These are phyloP conservation scores for Leccinellum rugosiceps DNA, from an alignment of 768 basidiomycete genomes.

Conservation along the genomic window DNA sequence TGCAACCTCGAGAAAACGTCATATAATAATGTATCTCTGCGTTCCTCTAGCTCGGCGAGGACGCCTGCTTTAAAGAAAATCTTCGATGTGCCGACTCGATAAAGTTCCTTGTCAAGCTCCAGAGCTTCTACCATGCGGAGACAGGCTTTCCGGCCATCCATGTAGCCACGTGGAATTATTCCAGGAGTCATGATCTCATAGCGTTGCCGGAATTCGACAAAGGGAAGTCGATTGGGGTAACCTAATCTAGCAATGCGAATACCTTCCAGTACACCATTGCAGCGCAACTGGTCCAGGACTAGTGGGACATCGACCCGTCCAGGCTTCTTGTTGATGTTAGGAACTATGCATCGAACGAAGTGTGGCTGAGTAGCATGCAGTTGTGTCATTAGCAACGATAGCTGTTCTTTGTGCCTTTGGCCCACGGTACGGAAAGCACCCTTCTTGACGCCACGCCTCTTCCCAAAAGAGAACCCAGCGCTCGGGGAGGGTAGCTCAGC, in stretches of 20 bases:
- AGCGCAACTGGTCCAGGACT: slow-evolving; percentile 92
- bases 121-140: slow-evolving; percentile 86
- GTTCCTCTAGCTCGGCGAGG: slow-evolving; percentile 92
- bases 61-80: slow-evolving; percentile 99
- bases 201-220: slow-evolving; percentile 95
- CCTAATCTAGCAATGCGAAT: slow-evolving; percentile 97
- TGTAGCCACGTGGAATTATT: slow-evolving; percentile 90
- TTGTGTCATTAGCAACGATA: slow-evolving; percentile 87
- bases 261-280: slow-evolving; percentile 98
- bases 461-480: slow-evolving; percentile 40
- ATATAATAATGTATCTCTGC: slow-evolving; percentile 81
- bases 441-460: slow-evolving; percentile 81
- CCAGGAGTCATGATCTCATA: slow-evolving; percentile 96
- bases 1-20: slow-evolving; percentile 89
- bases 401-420: slow-evolving; percentile 94
- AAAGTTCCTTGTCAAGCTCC: slow-evolving; percentile 80
- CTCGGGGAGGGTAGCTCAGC: slow-evolving; percentile 43
- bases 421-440: slow-evolving; percentile 96
- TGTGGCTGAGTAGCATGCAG: slow-evolving; percentile 94
- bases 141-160: slow-evolving; percentile 96
- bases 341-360: slow-evolving; percentile 97
- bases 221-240: slow-evolving; percentile 95
- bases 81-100: slow-evolving; percentile 93
- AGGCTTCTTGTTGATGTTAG: slow-evolving; percentile 88
- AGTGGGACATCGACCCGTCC: slow-evolving; percentile 90